Base-by-base conservation (phyloP, 1,284 basidiomycete species). In the Cryptococcus sp. region DNA sequence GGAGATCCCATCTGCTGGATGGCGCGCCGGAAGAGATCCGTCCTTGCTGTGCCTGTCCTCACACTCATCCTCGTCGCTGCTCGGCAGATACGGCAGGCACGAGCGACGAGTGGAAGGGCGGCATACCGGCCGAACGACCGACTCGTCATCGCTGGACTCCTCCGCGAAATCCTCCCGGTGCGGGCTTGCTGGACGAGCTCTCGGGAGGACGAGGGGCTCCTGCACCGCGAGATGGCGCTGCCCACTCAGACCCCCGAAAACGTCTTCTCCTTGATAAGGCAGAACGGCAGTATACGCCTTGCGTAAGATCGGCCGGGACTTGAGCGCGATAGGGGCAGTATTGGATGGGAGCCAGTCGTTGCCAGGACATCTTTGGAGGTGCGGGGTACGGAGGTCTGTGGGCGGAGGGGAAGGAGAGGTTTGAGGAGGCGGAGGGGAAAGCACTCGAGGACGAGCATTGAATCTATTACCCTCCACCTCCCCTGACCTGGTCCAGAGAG, bases 171-270 rank as follows among this genome's bases (percentile, higher is more conserved):
- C 45, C 23, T 45, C 54, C n/a, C n/a, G n/a, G n/a, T n/a, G n/a
- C n/a, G n/a, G n/a, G n/a, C 24, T 18, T 24, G 43, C 8, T 5
- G 2, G 21, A 21, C 43, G 49, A 42, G 57, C 52, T 4, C n/a
- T 21, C 24, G 52, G 24, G 8, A 57, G 4, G 42, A 53, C 48
- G 6, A 57, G 42, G 9, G 46, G 56, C 35, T 53, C 42, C 21
- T 44, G 23, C 13, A 9, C 28, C 28, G 4, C 28, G 5, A 4
- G 28, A 9, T 5, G 28, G 9, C 9, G 28, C 28, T 33, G 28
- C 28, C 28, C 28, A 5, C 28, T 9, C 28, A 33, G 28, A 9
- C 28, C 28, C 28, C 28, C 28, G 9, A 33, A 33, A 9, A 33
- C 28, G 9, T 33, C 28, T 33, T 33, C 28, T 33, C 9, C 28